Conservation (phyloP, 495 filamentous ascomycete species). For the Chaetomium tenue region DNA sequence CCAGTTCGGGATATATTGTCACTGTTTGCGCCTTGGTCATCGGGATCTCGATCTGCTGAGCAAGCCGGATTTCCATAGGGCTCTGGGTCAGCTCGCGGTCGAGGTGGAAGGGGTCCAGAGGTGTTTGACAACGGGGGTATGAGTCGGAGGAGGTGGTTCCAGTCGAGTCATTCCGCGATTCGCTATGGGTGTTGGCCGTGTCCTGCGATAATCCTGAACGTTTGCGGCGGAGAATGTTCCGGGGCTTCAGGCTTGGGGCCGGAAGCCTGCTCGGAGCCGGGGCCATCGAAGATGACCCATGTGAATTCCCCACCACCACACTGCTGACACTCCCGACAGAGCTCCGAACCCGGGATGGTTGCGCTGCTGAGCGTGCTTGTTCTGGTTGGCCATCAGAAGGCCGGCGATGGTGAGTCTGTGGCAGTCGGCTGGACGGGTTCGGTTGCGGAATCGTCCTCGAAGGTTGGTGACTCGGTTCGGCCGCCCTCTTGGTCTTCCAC, state of each 20-base stretch:
- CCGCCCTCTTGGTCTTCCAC: constrained; percentile 27
- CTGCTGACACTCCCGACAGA: constrained; percentile 24
- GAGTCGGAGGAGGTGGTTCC: constrained; percentile 45
- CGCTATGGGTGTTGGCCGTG: constrained; percentile 29
- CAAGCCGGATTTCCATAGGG: constrained; percentile 39
- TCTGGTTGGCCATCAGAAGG: constrained; percentile 30
- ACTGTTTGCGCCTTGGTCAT: constrained; percentile 36
- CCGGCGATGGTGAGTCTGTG: constrained; percentile 35
- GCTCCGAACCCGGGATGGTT: constrained; percentile 36
- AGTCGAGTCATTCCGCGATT: constrained; percentile 37
- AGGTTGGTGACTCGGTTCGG: constrained; percentile 30
- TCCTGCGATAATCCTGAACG: constrained; percentile 47
- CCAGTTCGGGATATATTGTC: constrained; percentile 53
- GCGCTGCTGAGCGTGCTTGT: constrained; percentile 32
- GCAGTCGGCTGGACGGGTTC: constrained; percentile 38
- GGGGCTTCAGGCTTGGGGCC: constrained; percentile 31
- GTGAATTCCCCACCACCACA: constrained; percentile 19
- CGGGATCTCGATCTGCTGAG: constrained; percentile 38
- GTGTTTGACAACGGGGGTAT: constrained; percentile 36
- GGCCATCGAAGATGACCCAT: constrained; percentile 14
- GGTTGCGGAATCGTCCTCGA: constrained; percentile 35
- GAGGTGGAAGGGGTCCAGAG: constrained; percentile 34
- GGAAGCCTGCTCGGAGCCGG: constrained; percentile 27
- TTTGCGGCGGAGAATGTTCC: constrained; percentile 49
- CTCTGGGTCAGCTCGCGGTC: constrained; percentile 44